Evolutionary conservation across 129 eudicot genomes (phyloP).

Genomic region (Deinandra increscens): DNA sequence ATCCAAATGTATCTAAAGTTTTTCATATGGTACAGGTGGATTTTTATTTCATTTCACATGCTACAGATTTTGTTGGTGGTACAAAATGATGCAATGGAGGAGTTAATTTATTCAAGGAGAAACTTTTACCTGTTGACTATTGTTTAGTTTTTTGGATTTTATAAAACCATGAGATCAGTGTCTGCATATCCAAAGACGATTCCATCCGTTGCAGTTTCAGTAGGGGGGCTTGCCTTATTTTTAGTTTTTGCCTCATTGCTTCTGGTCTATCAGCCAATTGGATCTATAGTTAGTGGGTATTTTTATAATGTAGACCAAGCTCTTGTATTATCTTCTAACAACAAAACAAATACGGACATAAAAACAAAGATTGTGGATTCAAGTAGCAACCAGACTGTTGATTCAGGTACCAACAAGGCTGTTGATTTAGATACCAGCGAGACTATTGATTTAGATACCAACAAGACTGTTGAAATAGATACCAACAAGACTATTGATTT

Average conservation of each 20-base stretch:
- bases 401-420: background rate
- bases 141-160: conserved; percentile 3
- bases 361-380: conserved; percentile 13
- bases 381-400: conserved; percentile 7
- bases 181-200: conserved; percentile 57
- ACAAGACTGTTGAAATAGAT: background rate
- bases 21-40: conserved; percentile 22
- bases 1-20: background rate
- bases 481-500: background rate
- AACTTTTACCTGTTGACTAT: background rate
- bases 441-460: background rate
- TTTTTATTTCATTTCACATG: conserved; percentile 3
- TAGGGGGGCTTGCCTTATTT: conserved; percentile 66
- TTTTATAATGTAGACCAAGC: conserved; percentile 53
- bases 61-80: conserved; percentile 23
- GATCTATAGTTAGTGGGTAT: conserved; percentile 50
- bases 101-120: conserved; percentile 7
- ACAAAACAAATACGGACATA: conserved; percentile 20
- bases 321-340: conserved; percentile 6
- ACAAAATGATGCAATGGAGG: conserved; percentile 28
- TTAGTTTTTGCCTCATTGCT: conserved; percentile 58
- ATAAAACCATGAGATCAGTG: conserved; percentile 37
- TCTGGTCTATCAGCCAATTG: conserved; percentile 67
- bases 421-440: conserved; percentile 18
- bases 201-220: conserved; percentile 52